phyloP scores from a whole-genome alignment of 352 stramenopile genomes.

The Saprolegnia parasitica region DNA sequence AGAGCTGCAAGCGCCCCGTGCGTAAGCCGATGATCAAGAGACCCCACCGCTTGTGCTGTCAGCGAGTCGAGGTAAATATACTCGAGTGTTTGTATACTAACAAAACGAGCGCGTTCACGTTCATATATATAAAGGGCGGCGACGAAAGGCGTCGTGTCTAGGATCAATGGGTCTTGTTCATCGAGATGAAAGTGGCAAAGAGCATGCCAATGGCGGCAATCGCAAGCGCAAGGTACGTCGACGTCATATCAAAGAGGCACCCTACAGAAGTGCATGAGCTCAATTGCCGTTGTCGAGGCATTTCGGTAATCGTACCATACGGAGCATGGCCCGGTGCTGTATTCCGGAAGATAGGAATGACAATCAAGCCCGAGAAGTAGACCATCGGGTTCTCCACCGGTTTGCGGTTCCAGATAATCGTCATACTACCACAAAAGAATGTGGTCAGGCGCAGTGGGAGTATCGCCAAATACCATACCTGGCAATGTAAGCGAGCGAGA shows the following conservation, averaged over 20 bases:
- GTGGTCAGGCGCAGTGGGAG: not conserved
- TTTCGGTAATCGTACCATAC: slow-evolving; percentile 12
- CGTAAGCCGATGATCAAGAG: too few relatives aligned
- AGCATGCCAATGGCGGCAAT: slow-evolving; percentile 9
- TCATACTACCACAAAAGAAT: not conserved
- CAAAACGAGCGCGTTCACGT: too few relatives aligned
- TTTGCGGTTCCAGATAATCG: slow-evolving; percentile 15
- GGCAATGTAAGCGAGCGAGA: slow-evolving; percentile 11
- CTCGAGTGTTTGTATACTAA: too few relatives aligned
- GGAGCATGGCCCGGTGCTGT: slow-evolving; percentile 6
- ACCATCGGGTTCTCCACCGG: slow-evolving; percentile 5
- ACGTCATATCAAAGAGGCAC: slow-evolving; percentile 21
- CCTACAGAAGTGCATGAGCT: not conserved
- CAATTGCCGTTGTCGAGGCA: not conserved
- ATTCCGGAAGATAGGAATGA: slow-evolving; percentile 17
- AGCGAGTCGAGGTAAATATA: too few relatives aligned
- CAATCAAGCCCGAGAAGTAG: slow-evolving; percentile 20
- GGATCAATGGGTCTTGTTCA: not conserved
- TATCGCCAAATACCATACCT: not conserved
- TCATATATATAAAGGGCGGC: too few relatives aligned
- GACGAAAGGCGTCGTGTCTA: not conserved
- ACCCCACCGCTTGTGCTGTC: too few relatives aligned
- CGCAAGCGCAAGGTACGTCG: slow-evolving; percentile 18
- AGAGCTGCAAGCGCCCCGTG: too few relatives aligned
- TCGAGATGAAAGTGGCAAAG: slow-evolving; percentile 10